Evolutionary conservation across 2,329 filamentous ascomycete genomes (phyloP).

Genomic region (Elsinoe australis): DNA sequence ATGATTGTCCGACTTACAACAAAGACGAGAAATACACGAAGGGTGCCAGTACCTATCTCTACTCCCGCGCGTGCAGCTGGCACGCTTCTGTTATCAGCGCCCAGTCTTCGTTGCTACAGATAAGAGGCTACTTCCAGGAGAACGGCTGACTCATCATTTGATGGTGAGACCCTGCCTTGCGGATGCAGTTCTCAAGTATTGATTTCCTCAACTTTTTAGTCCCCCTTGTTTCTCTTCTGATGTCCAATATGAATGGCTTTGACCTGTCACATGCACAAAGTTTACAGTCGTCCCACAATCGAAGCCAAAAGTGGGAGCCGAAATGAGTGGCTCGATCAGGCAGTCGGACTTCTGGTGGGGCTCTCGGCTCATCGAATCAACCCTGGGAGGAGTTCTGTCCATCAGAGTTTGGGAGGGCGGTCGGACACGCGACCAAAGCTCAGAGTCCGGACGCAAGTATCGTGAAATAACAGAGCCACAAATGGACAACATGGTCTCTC

Average conservation of each 20-base stretch:
- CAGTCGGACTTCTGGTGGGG: constrained; percentile 9
- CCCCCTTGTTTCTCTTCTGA: no score
- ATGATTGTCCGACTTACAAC: no score
- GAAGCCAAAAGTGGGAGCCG: constrained; percentile 1
- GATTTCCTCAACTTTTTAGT: no score
- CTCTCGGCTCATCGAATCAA: neutral
- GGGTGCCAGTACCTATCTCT: neutral
- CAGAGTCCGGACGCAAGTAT: neutral
- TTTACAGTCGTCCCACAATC: neutral
- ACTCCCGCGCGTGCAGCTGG: neutral
- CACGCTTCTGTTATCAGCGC: constrained; percentile 13
- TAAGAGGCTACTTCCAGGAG: no score
- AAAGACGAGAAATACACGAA: no score
- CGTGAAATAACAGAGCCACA: neutral
- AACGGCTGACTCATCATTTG: constrained; percentile 10
- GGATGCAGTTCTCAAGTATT: no score
- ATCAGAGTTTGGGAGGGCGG: constrained; percentile 2
- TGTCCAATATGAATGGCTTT: no score
- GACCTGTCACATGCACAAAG: neutral
- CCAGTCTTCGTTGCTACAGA: neutral
- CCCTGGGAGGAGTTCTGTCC: neutral
- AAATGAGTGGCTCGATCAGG: constrained; percentile 11
- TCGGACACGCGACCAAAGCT: constrained; percentile 7
- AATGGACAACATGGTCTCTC: neutral
- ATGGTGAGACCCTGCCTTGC: no score